These are phyloP conservation scores for Euclidium syriacum DNA, from an alignment of 345 rosid species.

Conservation along the genomic window DNA sequence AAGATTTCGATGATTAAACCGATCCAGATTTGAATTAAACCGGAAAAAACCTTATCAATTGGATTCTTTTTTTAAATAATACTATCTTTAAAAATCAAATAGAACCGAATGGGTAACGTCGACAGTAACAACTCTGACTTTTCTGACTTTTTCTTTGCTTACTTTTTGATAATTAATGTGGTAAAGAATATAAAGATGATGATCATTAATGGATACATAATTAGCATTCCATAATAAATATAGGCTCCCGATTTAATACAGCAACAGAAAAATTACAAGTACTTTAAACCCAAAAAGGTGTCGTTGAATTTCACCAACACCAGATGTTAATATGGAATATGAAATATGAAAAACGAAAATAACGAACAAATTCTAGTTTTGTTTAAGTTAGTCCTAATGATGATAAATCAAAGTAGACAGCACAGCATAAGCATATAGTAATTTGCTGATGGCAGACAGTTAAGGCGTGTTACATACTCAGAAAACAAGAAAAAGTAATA, in stretches of 20 bases:
- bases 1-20: slow-evolving; percentile 5
- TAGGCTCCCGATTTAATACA: neutral
- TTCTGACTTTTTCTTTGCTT: slow-evolving; percentile 17
- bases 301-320: neutral
- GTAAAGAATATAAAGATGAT: slow-evolving; percentile 4
- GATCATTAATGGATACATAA: neutral
- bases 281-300: neutral
- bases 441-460: neutral
- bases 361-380: neutral
- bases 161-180: slow-evolving; percentile 19
- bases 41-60: neutral
- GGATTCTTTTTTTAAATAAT: neutral
- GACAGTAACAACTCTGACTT: slow-evolving; percentile 11
- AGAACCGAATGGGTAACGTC: slow-evolving; percentile 11
- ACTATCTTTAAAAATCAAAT: neutral
- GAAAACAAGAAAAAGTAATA: neutral
- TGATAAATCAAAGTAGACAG: neutral
- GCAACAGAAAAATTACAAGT: neutral
- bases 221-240: neutral
- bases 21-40: neutral
- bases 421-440: neutral
- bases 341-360: too few species aligned
- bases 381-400: neutral
- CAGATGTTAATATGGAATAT: too few species aligned
- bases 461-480: slow-evolving; percentile 16